Conservation (phyloP, 495 filamentous ascomycete genomes). For the Podospora australis region DNA sequence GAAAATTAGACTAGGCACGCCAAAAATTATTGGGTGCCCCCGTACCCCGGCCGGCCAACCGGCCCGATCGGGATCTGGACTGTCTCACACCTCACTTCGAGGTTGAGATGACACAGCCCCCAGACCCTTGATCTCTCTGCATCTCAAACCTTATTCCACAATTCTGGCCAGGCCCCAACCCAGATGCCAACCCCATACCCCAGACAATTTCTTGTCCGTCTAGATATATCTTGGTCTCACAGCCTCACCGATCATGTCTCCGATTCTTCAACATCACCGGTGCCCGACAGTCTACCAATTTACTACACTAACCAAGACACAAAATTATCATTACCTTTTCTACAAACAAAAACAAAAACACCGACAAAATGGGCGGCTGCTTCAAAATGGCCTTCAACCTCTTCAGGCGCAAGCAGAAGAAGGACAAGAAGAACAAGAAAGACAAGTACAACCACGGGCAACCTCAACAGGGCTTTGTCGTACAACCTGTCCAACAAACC, state of each 20-base stretch:
- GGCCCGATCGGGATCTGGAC: too few species aligned
- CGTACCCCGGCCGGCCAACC: too few species aligned
- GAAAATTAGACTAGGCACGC: too few species aligned
- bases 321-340: neutral
- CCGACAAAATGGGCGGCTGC: too few species aligned
- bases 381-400: slow-evolving; percentile 2
- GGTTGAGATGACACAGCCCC: neutral
- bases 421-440: slow-evolving; percentile 1
- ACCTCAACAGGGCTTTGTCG: neutral
- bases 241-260: neutral
- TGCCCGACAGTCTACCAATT: too few species aligned
- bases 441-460: neutral
- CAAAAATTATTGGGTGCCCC: too few species aligned
- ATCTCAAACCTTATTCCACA: neutral
- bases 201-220: neutral
- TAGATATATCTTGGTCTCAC: neutral
- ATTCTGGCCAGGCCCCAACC: neutral
- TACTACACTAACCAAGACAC: too few species aligned
- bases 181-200: neutral
- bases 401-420: slow-evolving; percentile 3
- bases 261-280: too few species aligned
- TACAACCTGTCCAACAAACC: neutral
- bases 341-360: neutral
- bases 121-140: neutral
- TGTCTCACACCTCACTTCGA: neutral